A percentile compares a stretch with the other conserved stretches of the same genome.
These are phyloP conservation scores for Carex sylvatica DNA, from an alignment of 202 grass and related monocot species.

Conservation along the genomic window DNA sequence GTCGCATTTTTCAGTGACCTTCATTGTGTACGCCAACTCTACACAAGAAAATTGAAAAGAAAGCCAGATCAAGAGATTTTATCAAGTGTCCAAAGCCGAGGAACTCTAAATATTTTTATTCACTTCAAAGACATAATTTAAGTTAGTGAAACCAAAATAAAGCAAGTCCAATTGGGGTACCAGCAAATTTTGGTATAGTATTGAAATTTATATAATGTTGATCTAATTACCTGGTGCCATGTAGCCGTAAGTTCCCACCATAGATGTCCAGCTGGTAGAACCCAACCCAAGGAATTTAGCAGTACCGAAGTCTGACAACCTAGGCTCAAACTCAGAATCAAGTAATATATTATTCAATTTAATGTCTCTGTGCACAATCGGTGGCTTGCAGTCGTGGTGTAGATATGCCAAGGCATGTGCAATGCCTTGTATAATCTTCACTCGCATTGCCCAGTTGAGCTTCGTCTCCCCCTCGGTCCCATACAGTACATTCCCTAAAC, in stretches of 20 bases:
- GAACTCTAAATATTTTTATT: not conserved
- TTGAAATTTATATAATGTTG: not conserved
- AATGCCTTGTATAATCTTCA: conserved; percentile 49
- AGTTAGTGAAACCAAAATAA: not conserved
- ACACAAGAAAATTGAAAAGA: conserved; percentile 1
- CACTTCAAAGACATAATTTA: not conserved
- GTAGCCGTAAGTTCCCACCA: conserved; percentile 85
- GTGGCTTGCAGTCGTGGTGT: conserved; percentile 75
- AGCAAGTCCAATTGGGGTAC: not conserved
- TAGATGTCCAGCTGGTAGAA: conserved; percentile 49
- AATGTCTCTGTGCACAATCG: conserved; percentile 72
- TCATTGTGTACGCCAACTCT: conserved; percentile 73
- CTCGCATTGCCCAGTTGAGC: conserved; percentile 53
- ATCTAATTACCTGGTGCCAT: conserved; percentile 73
- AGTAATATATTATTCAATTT: conserved; percentile 71
- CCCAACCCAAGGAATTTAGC: conserved; percentile 54
- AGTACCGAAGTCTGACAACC: conserved; percentile 74
- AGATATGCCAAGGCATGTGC: conserved; percentile 80
- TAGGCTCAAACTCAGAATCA: conserved; percentile 53
- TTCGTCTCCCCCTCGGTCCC: not conserved
- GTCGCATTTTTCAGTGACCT: conserved; percentile 75
- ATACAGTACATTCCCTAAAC: conserved; percentile 58
- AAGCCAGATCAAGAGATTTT: not conserved
- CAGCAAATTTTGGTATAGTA: not conserved
- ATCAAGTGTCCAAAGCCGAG: not conserved